A percentile compares a stretch with the other conserved stretches of the same genome.
phyloP scores from a whole-genome alignment of 2,329 filamentous ascomycete species.

The Nakataea oryzae region DNA sequence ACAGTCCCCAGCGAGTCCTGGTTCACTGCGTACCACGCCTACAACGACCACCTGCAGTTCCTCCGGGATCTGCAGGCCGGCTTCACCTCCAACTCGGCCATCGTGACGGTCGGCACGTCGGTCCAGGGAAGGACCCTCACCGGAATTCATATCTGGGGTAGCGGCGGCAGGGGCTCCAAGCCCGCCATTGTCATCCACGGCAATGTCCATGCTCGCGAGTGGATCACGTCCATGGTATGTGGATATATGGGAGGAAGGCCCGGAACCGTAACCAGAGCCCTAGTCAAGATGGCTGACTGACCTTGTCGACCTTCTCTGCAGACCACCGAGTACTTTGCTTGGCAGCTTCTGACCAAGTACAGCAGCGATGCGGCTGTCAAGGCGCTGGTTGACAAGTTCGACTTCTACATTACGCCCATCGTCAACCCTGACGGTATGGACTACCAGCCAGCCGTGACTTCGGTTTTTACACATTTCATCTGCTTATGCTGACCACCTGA shows the following conservation, averaged over 20 bases:
- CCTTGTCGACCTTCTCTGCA: background rate
- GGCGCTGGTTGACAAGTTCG: conserved; percentile 46
- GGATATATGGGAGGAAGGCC: no score
- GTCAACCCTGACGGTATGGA: conserved; percentile 47
- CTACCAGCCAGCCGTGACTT: background rate
- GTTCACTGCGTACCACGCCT: conserved; percentile 43
- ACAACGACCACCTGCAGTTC: conserved; percentile 39
- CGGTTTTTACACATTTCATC: background rate
- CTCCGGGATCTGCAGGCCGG: conserved; percentile 32
- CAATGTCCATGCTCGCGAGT: conserved; percentile 50
- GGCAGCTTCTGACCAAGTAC: conserved; percentile 36
- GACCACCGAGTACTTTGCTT: conserved; percentile 40
- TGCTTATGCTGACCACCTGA: conserved; percentile 3
- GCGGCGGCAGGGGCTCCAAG: conserved; percentile 29
- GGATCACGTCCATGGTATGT: conserved; percentile 44
- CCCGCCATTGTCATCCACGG: conserved; percentile 44
- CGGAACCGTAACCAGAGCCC: no score
- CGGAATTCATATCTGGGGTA: conserved; percentile 48
- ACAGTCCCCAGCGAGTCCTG: conserved; percentile 24
- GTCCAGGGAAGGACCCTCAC: conserved; percentile 41
- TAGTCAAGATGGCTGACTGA: background rate
- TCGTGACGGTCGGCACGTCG: conserved; percentile 34
- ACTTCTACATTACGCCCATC: conserved; percentile 55
- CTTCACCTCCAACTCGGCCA: conserved; percentile 35
- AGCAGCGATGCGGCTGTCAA: conserved; percentile 23